Evolutionary conservation across 352 stramenopile species (phyloP), one percentile per base, ranked within the genome.

Genomic region (Phytophthora cryptogea): DNA sequence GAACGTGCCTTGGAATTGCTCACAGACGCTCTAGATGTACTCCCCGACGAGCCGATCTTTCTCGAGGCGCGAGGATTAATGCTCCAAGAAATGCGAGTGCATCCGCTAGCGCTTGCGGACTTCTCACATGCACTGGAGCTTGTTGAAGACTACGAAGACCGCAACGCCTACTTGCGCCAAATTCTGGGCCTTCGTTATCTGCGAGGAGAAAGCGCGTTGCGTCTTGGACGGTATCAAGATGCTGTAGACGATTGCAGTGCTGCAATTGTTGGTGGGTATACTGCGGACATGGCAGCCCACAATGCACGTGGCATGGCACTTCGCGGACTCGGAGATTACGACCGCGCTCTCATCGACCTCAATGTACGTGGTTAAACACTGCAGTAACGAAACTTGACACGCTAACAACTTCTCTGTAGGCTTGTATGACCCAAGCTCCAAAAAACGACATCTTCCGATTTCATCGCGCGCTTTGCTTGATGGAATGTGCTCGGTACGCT

Each of bases 381-480:
- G 20, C 17, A 40, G 26, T 59, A 26, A n/a, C 5, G 14, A 41
- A 41, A n/a, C 11, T 16, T 43, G 8, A 1, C 37, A 40, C 17
- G 31, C 26, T 53, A 46, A 40, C 23, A 27, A 27, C 35, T 10
- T 48, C 56, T 30, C 13, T 57, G 2, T 45, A 82, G 80, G 36
- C 59, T 26, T 88, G 81, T 33, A 40, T 90, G 41, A 30, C 49
- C 4, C 56, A 78, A 43, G 36, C 54, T 5, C 71, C 81, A 0
- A 51, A 43, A 28, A 88, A 87, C 45, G 75, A 88, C 37, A 65
- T 89, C 23, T 90, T 89, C 45, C 76, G 66, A 6, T 90, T 87
- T 43, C 82, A 93, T 35, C 80, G 82, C 8, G 78, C 66, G 0
- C 41, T 90, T 13, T 91, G 81, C 40, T 59, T 78, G 14, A 74